These are phyloP conservation scores for Rhynchosporium secalis DNA, from an alignment of 2,329 filamentous ascomycete genomes.

Conservation along the genomic window DNA sequence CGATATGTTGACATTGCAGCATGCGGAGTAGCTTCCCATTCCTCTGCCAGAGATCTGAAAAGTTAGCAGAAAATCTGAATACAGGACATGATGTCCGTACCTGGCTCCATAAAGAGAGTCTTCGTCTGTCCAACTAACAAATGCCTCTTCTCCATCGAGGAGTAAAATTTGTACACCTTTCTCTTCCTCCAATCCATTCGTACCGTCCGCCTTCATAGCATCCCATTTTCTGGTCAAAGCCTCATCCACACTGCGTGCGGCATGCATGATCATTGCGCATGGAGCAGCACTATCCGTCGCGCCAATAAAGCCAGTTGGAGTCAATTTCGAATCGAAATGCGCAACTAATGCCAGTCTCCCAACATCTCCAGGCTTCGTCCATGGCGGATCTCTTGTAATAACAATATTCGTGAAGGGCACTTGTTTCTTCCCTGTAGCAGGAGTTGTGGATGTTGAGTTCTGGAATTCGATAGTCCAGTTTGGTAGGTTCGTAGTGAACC, in stretches of 20 bases:
- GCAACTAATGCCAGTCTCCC: constrained; percentile 83
- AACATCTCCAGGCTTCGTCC: constrained; percentile 71
- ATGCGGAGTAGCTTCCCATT: constrained; percentile 74
- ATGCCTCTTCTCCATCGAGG: constrained; percentile 93
- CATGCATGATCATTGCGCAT: constrained; percentile 90
- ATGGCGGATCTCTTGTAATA: constrained; percentile 84
- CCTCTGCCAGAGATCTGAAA: constrained; percentile 68
- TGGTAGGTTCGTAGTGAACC: constrained; percentile 74
- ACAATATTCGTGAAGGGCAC: constrained; percentile 88
- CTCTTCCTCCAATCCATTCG: constrained; percentile 65
- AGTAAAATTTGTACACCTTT: constrained; percentile 87
- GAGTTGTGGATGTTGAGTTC: constrained; percentile 85
- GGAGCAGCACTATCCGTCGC: constrained; percentile 92
- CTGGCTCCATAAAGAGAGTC: constrained; percentile 90
- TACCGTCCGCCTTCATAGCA: constrained; percentile 62
- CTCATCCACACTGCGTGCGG: constrained; percentile 75
- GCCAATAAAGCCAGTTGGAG: constrained; percentile 84
- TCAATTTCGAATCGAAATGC: constrained; percentile 86
- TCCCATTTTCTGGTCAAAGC: constrained; percentile 83
- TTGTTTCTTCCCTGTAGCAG: constrained; percentile 66
- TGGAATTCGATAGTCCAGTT: constrained; percentile 81
- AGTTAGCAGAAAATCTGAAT: constrained; percentile 18
- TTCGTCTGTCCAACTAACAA: constrained; percentile 71
- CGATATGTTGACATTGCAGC: constrained; percentile 72
- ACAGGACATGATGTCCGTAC: constrained; percentile 45